Evolutionary conservation across 2,329 filamentous ascomycete species (phyloP), one percentile per base, ranked within the genome.

Genomic region (Fusarium burgessii): DNA sequence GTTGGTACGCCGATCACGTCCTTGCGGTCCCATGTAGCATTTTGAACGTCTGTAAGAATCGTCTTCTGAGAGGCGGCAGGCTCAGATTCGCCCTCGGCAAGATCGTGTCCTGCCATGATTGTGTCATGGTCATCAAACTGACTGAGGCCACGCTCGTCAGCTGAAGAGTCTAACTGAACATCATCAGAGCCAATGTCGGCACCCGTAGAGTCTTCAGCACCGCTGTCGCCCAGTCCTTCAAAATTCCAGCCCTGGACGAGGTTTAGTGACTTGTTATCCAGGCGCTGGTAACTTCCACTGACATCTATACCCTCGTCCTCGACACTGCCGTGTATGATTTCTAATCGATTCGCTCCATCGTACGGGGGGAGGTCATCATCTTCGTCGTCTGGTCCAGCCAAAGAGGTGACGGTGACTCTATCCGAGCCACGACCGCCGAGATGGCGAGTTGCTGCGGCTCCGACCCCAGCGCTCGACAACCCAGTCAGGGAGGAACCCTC

Each of bases 401-500:
- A 70, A 49, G 74, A 72, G 55, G 77, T 77, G 58, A 77, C 74
- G 20, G 74, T 77, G 71, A 77, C 78, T 72, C 77, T 84, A 81
- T 78, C 84, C 82, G 82, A 87, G 87, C 88, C 72, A 68, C 79
- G 87, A 86, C 82, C 87, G 87, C 80, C 88, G 83, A 79, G 86
- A 86, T 79, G 91, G 89, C 81, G 90, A 92, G 82, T 89, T 90
- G 86, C 92, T 93, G 82, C 92, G 88, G 86, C 90, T 93, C 86
- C 90, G 88, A 81, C 87, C 87, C 88, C 93, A 89, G 89, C 92
- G 92, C 92, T 94, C 93, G 93, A 93, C 91, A 91, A 95, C 89
- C 93, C 93, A 95, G 85, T 90, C 87, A 85, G 91, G 91, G 91
- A 95, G 89, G 89, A 94, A 90, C 87, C 86, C 83, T 83, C 91